Evolutionary conservation across 805 yeast species (phyloP).

Genomic region (Kluyveromyces aestuarii): DNA sequence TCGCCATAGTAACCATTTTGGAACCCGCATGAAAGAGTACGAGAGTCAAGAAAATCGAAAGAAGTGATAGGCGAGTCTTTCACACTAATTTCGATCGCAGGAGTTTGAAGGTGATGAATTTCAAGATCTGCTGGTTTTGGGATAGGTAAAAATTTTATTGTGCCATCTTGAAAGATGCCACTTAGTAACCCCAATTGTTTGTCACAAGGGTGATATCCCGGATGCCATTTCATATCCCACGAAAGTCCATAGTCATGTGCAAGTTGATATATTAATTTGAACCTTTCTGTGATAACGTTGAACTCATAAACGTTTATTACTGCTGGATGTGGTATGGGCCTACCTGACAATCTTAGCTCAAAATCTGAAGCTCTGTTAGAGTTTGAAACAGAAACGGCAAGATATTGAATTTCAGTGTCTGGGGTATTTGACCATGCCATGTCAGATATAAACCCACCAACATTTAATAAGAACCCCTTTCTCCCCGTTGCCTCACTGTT

Average conservation of each 20-base stretch:
- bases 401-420: slow-evolving; percentile 27
- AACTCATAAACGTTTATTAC: neutral
- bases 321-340: slow-evolving; percentile 3
- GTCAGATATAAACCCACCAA: slow-evolving; percentile 45
- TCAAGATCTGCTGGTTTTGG: slow-evolving; percentile 5
- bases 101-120: slow-evolving; percentile 15
- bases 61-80: slow-evolving; percentile 33
- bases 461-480: slow-evolving; percentile 35
- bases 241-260: slow-evolving; percentile 38
- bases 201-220: slow-evolving; percentile 18
- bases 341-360: slow-evolving; percentile 21
- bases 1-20: slow-evolving; percentile 53
- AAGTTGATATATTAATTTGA: slow-evolving; percentile 20
- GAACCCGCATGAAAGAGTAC: slow-evolving; percentile 46
- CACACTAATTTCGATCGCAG: slow-evolving; percentile 19
- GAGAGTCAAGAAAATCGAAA: slow-evolving; percentile 38
- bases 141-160: slow-evolving; percentile 39
- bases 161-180: slow-evolving; percentile 51
- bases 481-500: slow-evolving; percentile 22
- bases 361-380: slow-evolving; percentile 21
- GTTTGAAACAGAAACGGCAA: slow-evolving; percentile 45
- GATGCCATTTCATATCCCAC: slow-evolving; percentile 28
- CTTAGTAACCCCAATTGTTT: slow-evolving; percentile 36
- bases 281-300: neutral
- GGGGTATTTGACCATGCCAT: slow-evolving; percentile 41